phyloP scores from a whole-genome alignment of 805 yeast species.

The Lipomyces orientalis region DNA sequence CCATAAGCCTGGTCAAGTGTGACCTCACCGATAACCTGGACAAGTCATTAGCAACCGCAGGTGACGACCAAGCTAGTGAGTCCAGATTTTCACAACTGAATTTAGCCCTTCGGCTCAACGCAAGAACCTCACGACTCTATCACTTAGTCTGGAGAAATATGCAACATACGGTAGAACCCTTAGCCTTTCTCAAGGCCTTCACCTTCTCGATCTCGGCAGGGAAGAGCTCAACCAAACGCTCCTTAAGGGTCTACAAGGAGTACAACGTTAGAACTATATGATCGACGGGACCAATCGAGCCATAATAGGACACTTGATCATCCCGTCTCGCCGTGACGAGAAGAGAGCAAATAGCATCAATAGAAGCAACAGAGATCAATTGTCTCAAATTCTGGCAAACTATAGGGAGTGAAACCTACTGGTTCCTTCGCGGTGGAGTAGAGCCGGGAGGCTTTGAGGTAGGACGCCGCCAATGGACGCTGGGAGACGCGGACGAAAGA shows the following conservation, averaged over 20 bases:
- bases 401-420: constrained; percentile 27
- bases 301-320: background rate
- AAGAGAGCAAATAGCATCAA: background rate
- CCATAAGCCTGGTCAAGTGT: constrained; percentile 82
- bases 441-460: constrained; percentile 33
- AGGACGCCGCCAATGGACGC: constrained; percentile 31
- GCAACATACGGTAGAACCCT: constrained; percentile 72
- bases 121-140: background rate
- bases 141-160: background rate
- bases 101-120: too few species aligned
- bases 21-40: constrained; percentile 68
- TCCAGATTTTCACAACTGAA: too few species aligned
- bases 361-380: background rate
- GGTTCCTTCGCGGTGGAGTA: constrained; percentile 41
- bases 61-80: background rate
- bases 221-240: constrained; percentile 88
- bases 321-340: background rate
- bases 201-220: constrained; percentile 93
- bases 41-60: background rate
- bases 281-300: background rate
- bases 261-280: constrained; percentile 1
- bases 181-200: constrained; percentile 83
- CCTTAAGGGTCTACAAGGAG: constrained; percentile 67
- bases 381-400: background rate
- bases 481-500: constrained; percentile 36